Percentiles rank a stretch among this genome's conserved stretches.
Conservation (phyloP, 345 rosid genomes). For the Adansonia digitata region DNA sequence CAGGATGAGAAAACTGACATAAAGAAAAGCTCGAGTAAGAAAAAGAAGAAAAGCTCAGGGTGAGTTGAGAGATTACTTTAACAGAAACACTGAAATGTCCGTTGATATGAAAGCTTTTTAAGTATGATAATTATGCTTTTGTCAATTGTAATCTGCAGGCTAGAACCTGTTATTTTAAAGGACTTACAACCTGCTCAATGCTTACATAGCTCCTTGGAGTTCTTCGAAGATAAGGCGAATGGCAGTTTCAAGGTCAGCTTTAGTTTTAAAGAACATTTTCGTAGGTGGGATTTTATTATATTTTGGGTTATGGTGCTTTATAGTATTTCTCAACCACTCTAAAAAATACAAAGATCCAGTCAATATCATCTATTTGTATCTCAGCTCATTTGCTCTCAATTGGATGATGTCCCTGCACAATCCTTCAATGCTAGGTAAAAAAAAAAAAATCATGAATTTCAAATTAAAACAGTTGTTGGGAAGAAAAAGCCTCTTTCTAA, state of each 20-base stretch:
- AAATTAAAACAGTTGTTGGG: too few species aligned
- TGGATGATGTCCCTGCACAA: too few species aligned
- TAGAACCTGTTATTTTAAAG: slow-evolving; percentile 56
- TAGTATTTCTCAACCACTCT: too few species aligned
- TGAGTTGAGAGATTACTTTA: slow-evolving; percentile 20
- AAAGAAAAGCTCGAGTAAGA: slow-evolving; percentile 37
- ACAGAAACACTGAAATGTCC: too few species aligned
- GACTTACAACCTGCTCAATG: slow-evolving; percentile 72
- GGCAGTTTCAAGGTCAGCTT: slow-evolving; percentile 69
- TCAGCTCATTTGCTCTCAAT: too few species aligned
- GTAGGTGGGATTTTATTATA: too few species aligned
- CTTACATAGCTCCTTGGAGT: slow-evolving; percentile 63
- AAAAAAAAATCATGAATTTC: too few species aligned
- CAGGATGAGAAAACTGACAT: slow-evolving; percentile 45
- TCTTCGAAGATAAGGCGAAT: slow-evolving; percentile 75
- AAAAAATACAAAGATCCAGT: too few species aligned
- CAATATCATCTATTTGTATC: too few species aligned
- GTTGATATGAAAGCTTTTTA: not conserved
- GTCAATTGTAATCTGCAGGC: slow-evolving; percentile 38
- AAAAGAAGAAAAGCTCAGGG: slow-evolving; percentile 66
- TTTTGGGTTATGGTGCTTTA: too few species aligned
- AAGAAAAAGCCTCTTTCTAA: too few species aligned
- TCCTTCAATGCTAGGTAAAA: too few species aligned
- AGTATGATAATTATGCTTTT: not conserved
- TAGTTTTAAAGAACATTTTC: slow-evolving; percentile 66